A percentile compares a stretch with the other conserved stretches of the same genome.
These are phyloP conservation scores for Lichtheimia hyalospora DNA, from an alignment of 371 early-diverging fungal genomes.

Conservation along the genomic window DNA sequence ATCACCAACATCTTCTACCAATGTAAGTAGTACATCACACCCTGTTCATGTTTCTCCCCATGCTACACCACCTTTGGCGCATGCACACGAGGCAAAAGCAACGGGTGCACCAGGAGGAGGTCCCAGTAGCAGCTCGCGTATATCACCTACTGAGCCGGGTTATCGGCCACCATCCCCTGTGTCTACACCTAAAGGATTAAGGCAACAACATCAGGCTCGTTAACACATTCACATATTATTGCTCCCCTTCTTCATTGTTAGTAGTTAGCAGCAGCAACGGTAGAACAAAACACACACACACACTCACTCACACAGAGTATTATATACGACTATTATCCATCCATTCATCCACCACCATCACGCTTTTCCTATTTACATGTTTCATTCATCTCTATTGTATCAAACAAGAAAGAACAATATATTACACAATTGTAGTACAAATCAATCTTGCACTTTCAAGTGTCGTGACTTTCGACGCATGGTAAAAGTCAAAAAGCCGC, in stretches of 20 bases:
- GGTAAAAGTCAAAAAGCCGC: too few relatives aligned
- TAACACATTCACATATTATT: too few relatives aligned
- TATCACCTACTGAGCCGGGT: constrained; percentile 5
- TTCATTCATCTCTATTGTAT: neutral
- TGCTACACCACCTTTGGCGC: constrained; percentile 21
- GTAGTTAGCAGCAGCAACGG: neutral
- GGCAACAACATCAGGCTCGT: neutral
- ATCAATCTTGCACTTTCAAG: too few relatives aligned
- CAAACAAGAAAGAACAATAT: too few relatives aligned
- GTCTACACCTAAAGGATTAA: constrained; percentile 33
- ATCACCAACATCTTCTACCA: constrained; percentile 10
- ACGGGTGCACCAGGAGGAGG: constrained; percentile 1
- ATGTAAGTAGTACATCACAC: too few relatives aligned
- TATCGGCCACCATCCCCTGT: constrained; percentile 49
- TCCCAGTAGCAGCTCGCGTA: neutral
- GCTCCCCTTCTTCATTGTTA: neutral
- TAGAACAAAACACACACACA: too few relatives aligned
- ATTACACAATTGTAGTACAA: too few relatives aligned
- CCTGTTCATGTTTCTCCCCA: constrained; percentile 22
- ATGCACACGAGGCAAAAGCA: constrained; percentile 7
- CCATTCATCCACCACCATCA: neutral
- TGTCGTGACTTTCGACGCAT: too few relatives aligned
- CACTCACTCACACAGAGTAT: too few relatives aligned
- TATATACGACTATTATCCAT: neutral
- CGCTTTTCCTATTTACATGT: neutral